Evolutionary conservation across 2,329 filamentous ascomycete genomes (phyloP), one percentile per base, ranked within the genome.

Genomic region (Arthrobotrys musiformis): DNA sequence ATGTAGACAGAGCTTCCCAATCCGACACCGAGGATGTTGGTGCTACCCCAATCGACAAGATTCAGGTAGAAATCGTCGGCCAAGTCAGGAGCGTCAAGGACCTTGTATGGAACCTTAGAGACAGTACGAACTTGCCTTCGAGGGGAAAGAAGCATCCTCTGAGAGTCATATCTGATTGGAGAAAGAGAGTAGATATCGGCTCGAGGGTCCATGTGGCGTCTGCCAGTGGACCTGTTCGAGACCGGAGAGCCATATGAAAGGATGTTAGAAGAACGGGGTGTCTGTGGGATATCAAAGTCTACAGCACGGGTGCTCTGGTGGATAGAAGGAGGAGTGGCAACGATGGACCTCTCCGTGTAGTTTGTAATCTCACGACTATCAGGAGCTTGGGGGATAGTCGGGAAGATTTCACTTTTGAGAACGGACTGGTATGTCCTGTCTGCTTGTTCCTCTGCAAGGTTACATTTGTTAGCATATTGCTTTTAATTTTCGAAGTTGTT

Each of bases 11-110:
- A 96, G 17, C 92, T 93, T 17, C 94, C 94, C 26, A 99, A 85
- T 0, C 95, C 95, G 48, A 99, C 95, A 5, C 94, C 95, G 9
- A 99, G 87, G 7, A 97, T 91, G 83, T 98, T 97, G 80, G 92
- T 93, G 81, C 93, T 96, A 48, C 95, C 95, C 95, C 95, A 99
- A 82, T 99, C 95, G 2, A 99, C 94, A 26, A 99, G 86, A 81
- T 99, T 99, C 37, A 99, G 87, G 81, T 99, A 99, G 83, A 98
- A 99, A 82, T 99, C 95, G 82, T 99, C 95, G 28, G 94, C 94
- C 52, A 99, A 85, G 82, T 98, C 95, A 1, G 95, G 95, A 0
- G 95, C 95, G 85, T 99, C 95, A 8, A 99, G 87, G 1, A 99
- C 95, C 84, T 99, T 99, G 85, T 96, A 99, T 0, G 95, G 95